Evolutionary conservation across 2,329 filamentous ascomycete genomes (phyloP).

Genomic region (Chaetomium strumarium): DNA sequence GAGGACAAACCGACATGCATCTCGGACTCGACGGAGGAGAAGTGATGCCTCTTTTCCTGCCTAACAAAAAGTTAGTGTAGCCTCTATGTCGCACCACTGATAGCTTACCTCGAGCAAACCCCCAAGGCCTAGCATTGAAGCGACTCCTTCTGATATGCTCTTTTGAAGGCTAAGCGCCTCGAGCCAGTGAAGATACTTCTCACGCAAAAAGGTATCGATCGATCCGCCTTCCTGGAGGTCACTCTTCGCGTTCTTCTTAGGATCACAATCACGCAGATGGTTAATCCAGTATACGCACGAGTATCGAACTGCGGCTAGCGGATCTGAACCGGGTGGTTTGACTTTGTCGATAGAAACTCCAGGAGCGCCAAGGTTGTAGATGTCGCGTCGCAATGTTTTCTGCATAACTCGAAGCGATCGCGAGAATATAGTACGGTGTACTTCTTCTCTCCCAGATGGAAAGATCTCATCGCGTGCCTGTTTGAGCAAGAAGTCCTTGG

Average conservation of each 20-base stretch:
- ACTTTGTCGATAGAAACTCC: slow-evolving; percentile 11
- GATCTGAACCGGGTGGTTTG: slow-evolving; percentile 10
- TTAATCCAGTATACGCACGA: slow-evolving; percentile 18
- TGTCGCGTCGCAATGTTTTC: slow-evolving; percentile 23
- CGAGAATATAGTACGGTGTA: slow-evolving; percentile 14
- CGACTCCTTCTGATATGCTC: not conserved
- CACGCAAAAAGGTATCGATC: not conserved
- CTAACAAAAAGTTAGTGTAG: slow-evolving; percentile 1
- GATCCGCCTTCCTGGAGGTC: not conserved
- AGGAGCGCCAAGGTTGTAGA: slow-evolving; percentile 11
- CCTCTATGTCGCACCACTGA: not conserved
- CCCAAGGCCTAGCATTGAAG: slow-evolving; percentile 13
- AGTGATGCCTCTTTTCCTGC: not conserved
- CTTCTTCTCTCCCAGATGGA: slow-evolving; percentile 9
- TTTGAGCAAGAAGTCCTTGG: slow-evolving; percentile 10
- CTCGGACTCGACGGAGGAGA: slow-evolving; percentile 1
- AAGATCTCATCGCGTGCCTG: slow-evolving; percentile 8
- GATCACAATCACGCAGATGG: slow-evolving; percentile 10
- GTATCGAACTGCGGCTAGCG: slow-evolving; percentile 16
- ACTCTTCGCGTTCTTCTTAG: not conserved
- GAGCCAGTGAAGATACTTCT: slow-evolving; percentile 2
- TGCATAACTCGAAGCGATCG: slow-evolving; percentile 15
- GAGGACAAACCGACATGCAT: slow-evolving; percentile 15
- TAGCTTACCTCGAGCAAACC: slow-evolving; percentile 1
- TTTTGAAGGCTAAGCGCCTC: slow-evolving; percentile 2